Percentiles rank a stretch among this genome's conserved stretches.
These are phyloP conservation scores for Aspergillus brasiliensis DNA, from an alignment of 2,329 filamentous ascomycete genomes.

Conservation along the genomic window DNA sequence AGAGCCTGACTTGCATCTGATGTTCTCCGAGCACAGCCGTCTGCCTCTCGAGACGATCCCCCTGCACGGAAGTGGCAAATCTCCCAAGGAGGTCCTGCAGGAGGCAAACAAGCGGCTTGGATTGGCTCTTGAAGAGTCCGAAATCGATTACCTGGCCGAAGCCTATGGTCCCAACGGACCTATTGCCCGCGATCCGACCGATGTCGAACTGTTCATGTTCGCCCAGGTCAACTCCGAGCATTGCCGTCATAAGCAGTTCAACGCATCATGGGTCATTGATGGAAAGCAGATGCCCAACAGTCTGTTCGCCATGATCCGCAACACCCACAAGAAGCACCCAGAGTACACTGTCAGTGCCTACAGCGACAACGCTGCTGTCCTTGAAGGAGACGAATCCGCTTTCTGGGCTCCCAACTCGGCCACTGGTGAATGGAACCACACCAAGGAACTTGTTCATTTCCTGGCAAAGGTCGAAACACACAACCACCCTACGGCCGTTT, in stretches of 20 bases:
- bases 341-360: conserved; percentile 91
- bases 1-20: conserved; percentile 68
- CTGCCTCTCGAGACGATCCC: conserved; percentile 73
- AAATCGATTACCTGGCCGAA: conserved; percentile 93
- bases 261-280: conserved; percentile 94
- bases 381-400: conserved; percentile 69
- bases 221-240: conserved; percentile 99
- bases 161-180: conserved; percentile 68
- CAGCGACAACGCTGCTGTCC: conserved; percentile 95
- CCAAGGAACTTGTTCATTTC: conserved; percentile 82
- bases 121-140: conserved; percentile 80
- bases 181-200: conserved; percentile 68
- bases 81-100: conserved; percentile 71
- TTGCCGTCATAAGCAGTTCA: conserved; percentile 88
- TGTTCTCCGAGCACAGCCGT: conserved; percentile 74
- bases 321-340: conserved; percentile 80
- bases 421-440: conserved; percentile 84
- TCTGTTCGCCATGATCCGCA: conserved; percentile 93
- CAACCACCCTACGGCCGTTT: conserved; percentile 96
- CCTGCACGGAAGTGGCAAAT: conserved; percentile 65
- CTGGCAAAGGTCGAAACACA: conserved; percentile 96
- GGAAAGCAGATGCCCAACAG: conserved; percentile 76
- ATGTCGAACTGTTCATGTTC: conserved; percentile 99
- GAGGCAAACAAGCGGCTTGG: conserved; percentile 83
- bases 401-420: conserved; percentile 87